A percentile compares a stretch with the other conserved stretches of the same genome.
phyloP scores from a whole-genome alignment of 352 stramenopile species.

The Vaucheria bursata region DNA sequence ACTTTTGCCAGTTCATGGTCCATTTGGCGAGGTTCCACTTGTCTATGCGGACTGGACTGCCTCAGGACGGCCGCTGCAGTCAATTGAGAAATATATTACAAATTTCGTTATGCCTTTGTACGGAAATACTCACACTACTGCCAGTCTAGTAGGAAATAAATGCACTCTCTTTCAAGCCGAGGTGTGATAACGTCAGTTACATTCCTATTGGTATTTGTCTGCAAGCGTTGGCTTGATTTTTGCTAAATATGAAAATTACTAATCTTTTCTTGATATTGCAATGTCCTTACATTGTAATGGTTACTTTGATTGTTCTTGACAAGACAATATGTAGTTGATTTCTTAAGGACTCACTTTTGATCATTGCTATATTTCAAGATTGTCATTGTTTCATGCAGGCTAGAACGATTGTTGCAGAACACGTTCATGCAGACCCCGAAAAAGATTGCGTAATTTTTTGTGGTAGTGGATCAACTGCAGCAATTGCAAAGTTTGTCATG shows the following conservation, averaged over 20 bases:
- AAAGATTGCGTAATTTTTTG: constrained; percentile 91
- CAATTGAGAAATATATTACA: constrained; percentile 27
- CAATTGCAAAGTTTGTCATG: constrained; percentile 52
- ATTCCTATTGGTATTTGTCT: too few relatives aligned
- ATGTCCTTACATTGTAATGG: too few relatives aligned
- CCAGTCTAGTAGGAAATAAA: constrained; percentile 65
- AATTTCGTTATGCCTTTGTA: constrained; percentile 79
- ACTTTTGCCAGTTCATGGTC: constrained; percentile 15
- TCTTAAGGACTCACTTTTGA: too few relatives aligned
- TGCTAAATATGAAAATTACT: too few relatives aligned
- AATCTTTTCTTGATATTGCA: too few relatives aligned
- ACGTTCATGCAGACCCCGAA: constrained; percentile 61
- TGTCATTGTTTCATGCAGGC: too few relatives aligned
- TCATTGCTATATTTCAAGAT: too few relatives aligned
- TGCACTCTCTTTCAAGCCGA: constrained; percentile 88
- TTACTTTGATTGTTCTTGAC: too few relatives aligned
- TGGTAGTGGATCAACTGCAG: constrained; percentile 68
- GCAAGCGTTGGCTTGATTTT: too few relatives aligned
- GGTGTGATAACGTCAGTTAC: too few relatives aligned
- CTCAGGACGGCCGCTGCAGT: constrained; percentile 23
- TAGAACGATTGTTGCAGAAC: constrained; percentile 80
- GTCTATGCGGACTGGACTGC: constrained; percentile 50
- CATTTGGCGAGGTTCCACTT: constrained; percentile 32
- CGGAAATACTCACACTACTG: constrained; percentile 92
- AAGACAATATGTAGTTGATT: too few relatives aligned